Percentiles rank a stretch among this genome's conserved stretches.
Evolutionary conservation across 768 basidiomycete genomes (phyloP).

Genomic region (Galerina sulciceps): DNA sequence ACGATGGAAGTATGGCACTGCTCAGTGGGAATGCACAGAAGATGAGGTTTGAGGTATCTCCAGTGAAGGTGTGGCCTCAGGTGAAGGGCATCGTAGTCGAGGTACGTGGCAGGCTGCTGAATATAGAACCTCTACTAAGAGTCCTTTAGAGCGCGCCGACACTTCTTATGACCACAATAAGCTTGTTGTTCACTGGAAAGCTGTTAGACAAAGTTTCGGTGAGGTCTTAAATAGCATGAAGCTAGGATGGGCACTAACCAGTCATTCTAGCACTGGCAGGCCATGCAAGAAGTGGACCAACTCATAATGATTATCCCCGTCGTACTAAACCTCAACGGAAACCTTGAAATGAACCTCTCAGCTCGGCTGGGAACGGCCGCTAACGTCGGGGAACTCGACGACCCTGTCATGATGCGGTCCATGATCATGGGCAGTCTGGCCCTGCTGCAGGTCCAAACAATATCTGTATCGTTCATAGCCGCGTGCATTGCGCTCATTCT

Average conservation of each 20-base stretch:
- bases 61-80: constrained; percentile 51
- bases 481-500: constrained; percentile 78
- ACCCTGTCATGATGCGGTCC: constrained; percentile 57
- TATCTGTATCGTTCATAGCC: constrained; percentile 86
- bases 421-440: constrained; percentile 84
- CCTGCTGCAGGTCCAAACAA: constrained; percentile 91
- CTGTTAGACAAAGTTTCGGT: constrained; percentile 88
- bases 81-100: constrained; percentile 69
- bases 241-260: background rate
- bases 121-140: background rate
- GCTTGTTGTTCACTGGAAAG: constrained; percentile 89
- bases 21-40: constrained; percentile 36
- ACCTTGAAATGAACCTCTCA: constrained; percentile 98
- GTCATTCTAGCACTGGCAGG: constrained; percentile 72
- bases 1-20: constrained; percentile 49
- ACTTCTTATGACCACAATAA: constrained; percentile 80
- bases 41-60: constrained; percentile 22
- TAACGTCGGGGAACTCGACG: constrained; percentile 91
- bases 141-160: constrained; percentile 78
- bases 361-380: constrained; percentile 94
- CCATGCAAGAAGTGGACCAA: constrained; percentile 90
- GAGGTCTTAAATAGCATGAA: constrained; percentile 23
- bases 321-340: constrained; percentile 94
- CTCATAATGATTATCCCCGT: constrained; percentile 97
- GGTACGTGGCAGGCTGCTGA: constrained; percentile 44